These are phyloP conservation scores for Aspergillus latus DNA, from an alignment of 2,329 filamentous ascomycete genomes.

Conservation along the genomic window DNA sequence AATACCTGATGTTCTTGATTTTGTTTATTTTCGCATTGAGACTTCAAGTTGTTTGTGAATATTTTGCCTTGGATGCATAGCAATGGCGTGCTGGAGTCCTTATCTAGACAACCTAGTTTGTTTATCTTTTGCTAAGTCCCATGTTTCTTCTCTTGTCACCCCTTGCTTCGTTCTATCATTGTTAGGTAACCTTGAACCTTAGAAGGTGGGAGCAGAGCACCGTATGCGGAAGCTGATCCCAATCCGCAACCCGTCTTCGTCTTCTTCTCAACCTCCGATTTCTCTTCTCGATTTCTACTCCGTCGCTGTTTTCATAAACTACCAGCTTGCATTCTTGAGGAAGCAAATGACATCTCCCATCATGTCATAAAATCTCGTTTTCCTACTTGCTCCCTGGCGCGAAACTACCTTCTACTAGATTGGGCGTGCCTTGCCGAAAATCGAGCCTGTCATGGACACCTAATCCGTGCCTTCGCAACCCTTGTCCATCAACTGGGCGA, in stretches of 20 bases:
- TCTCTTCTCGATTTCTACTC: neutral
- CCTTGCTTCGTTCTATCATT: slow-evolving; percentile 4
- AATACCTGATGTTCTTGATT: slow-evolving; percentile 1
- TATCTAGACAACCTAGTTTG: slow-evolving; percentile 5
- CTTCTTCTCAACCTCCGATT: neutral
- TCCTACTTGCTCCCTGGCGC: slow-evolving; percentile 3
- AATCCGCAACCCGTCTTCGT: slow-evolving; percentile 1
- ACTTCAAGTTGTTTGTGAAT: neutral
- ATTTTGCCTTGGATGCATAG: slow-evolving; percentile 20
- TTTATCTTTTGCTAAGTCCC: neutral
- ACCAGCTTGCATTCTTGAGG: neutral
- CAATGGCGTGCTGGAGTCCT: slow-evolving; percentile 14
- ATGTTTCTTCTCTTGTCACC: neutral
- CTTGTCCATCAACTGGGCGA: slow-evolving; percentile 4
- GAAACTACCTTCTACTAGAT: slow-evolving; percentile 10
- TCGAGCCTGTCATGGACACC: slow-evolving; percentile 2
- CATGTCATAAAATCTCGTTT: slow-evolving; percentile 1
- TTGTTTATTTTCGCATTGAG: neutral
- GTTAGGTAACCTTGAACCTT: neutral
- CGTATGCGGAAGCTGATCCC: slow-evolving; percentile 4
- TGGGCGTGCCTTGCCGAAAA: slow-evolving; percentile 12
- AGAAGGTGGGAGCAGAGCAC: neutral
- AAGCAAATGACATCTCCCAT: neutral
- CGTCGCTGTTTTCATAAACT: neutral
- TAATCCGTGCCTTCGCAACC: slow-evolving; percentile 3